Conservation (phyloP, 2,329 filamentous ascomycete genomes). For the Capronia americana region DNA sequence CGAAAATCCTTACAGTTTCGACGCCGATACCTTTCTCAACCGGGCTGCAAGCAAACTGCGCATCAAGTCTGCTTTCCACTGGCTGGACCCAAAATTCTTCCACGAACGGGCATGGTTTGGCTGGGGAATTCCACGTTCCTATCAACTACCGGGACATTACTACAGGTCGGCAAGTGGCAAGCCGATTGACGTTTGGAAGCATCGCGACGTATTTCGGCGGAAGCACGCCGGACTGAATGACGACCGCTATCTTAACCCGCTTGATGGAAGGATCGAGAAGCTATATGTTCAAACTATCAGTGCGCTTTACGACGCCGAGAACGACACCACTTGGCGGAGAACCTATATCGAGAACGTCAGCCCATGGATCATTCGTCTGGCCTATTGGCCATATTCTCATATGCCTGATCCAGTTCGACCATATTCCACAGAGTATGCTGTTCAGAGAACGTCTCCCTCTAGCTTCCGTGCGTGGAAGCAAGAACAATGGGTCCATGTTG, state of each 20-base stretch:
- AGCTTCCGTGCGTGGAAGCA: constrained; percentile 13
- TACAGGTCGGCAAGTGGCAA: constrained; percentile 11
- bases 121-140: constrained; percentile 20
- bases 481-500: constrained; percentile 25
- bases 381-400: constrained; percentile 29
- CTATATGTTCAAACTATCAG: constrained; percentile 26
- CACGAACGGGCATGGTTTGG: constrained; percentile 25
- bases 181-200: constrained; percentile 13
- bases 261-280: constrained; percentile 24
- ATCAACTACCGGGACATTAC: constrained; percentile 24
- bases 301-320: constrained; percentile 24
- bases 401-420: constrained; percentile 7
- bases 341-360: constrained; percentile 30
- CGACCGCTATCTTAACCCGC: constrained; percentile 25
- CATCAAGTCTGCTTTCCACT: constrained; percentile 14
- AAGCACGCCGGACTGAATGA: constrained; percentile 19
- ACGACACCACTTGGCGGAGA: constrained; percentile 28
- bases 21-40: constrained; percentile 25
- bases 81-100: constrained; percentile 27
- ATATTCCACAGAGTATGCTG: constrained; percentile 1
- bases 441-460: not conserved
- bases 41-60: constrained; percentile 8
- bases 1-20: constrained; percentile 20
- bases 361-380: constrained; percentile 27
- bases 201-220: constrained; percentile 27